Conservation (phyloP, 2,329 filamentous ascomycete species). For the Colletotrichum lupini region DNA sequence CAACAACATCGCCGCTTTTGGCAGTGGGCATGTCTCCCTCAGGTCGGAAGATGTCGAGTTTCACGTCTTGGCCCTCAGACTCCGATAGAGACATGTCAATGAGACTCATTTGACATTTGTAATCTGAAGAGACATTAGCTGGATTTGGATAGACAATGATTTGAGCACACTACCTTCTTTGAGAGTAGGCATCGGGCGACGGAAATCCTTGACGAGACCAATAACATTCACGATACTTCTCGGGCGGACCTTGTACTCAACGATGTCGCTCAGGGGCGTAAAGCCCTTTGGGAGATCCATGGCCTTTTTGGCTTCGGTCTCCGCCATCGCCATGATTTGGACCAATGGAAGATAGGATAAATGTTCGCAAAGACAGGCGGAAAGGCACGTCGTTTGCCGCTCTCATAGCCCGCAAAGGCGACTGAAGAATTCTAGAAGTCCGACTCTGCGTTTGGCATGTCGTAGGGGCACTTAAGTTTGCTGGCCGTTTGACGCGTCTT, state of each 20-base stretch:
- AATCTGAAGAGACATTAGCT: conserved; percentile 55
- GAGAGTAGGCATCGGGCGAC: conserved; percentile 61
- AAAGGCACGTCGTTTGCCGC: neutral
- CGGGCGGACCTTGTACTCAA: conserved; percentile 49
- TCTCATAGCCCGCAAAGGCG: neutral
- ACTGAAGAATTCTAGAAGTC: neutral
- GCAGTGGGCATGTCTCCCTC: conserved; percentile 60
- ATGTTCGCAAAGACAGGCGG: neutral
- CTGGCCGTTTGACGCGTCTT: neutral
- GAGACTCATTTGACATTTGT: conserved; percentile 69
- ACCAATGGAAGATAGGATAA: neutral
- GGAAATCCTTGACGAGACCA: conserved; percentile 76
- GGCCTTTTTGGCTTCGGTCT: neutral
- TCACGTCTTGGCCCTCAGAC: conserved; percentile 45
- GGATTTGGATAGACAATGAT: neutral
- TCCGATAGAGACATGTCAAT: conserved; percentile 67
- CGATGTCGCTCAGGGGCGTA: conserved; percentile 51
- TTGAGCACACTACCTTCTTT: conserved; percentile 58
- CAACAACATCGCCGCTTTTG: conserved; percentile 69
- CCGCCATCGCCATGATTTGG: conserved; percentile 12
- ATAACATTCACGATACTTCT: conserved; percentile 66
- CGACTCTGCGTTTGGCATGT: neutral
- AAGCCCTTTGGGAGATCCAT: conserved; percentile 53
- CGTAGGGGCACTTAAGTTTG: neutral
- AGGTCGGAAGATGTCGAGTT: conserved; percentile 71